These are phyloP conservation scores for Stemphylium vesicarium DNA, from an alignment of 2,329 filamentous ascomycete genomes.

Conservation along the genomic window DNA sequence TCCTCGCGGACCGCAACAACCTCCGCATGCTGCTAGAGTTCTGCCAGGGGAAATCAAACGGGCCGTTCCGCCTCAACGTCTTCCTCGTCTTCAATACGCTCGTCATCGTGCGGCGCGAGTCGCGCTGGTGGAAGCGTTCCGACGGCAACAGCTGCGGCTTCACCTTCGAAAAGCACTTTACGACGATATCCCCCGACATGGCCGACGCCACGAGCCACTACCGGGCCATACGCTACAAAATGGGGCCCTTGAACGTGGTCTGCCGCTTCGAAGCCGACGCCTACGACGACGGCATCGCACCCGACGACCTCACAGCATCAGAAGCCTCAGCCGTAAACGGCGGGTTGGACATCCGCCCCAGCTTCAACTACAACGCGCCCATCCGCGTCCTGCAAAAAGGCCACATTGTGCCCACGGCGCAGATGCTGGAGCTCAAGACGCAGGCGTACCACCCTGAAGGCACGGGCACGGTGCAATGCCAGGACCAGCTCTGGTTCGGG, in stretches of 20 bases:
- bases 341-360: constrained; percentile 14
- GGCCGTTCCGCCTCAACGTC: constrained; percentile 34
- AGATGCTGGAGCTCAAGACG: constrained; percentile 38
- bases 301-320: constrained; percentile 16
- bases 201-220: constrained; percentile 39
- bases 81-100: constrained; percentile 33
- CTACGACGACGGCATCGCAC: constrained; percentile 25
- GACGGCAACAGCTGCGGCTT: constrained; percentile 25
- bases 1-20: constrained; percentile 40
- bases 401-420: constrained; percentile 26
- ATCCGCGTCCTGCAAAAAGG: constrained; percentile 35
- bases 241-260: constrained; percentile 36
- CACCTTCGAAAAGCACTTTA: constrained; percentile 40
- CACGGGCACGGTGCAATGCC: constrained; percentile 17
- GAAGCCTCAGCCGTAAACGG: constrained; percentile 21
- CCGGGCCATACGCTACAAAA: constrained; percentile 35
- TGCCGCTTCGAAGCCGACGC: constrained; percentile 40
- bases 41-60: constrained; percentile 30
- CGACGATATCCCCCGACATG: constrained; percentile 25
- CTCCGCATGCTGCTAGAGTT: constrained; percentile 36
- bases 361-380: constrained; percentile 22
- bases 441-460: constrained; percentile 19
- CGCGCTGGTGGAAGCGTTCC: constrained; percentile 28
- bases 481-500: constrained; percentile 43
- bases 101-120: constrained; percentile 35